Percentiles rank a stretch among this genome's conserved stretches.
These are phyloP conservation scores for Setaria italica DNA, from an alignment of 202 grass and related monocot species.

Conservation along the genomic window DNA sequence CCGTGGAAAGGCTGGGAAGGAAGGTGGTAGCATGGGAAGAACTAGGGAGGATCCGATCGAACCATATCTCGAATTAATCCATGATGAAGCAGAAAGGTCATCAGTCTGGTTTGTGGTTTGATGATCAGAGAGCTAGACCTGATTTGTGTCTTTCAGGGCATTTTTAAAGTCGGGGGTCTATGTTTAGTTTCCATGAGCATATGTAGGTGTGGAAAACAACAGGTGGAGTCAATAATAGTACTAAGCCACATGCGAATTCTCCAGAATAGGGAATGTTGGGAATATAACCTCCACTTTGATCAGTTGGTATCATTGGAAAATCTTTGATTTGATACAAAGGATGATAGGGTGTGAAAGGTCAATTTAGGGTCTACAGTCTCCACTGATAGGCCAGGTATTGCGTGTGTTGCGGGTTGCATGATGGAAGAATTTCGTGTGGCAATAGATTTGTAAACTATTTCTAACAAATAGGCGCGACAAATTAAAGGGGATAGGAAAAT, in stretches of 20 bases:
- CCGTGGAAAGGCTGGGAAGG: constrained; percentile 11
- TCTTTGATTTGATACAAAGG: constrained; percentile 52
- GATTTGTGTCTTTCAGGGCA: background rate
- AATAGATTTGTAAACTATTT: background rate
- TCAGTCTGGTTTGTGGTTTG: constrained; percentile 18
- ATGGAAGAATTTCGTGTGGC: background rate
- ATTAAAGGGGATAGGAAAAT: background rate
- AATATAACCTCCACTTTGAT: constrained; percentile 44
- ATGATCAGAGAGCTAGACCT: background rate
- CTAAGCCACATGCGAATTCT: constrained; percentile 34
- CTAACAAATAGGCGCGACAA: too few relatives aligned
- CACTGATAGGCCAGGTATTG: constrained; percentile 22
- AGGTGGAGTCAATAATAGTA: constrained; percentile 30
- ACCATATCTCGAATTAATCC: constrained; percentile 48
- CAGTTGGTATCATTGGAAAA: constrained; percentile 34
- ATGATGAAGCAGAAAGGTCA: constrained; percentile 10
- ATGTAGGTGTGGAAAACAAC: background rate
- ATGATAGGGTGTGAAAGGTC: constrained; percentile 30
- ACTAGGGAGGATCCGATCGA: constrained; percentile 29
- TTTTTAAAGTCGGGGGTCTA: background rate
- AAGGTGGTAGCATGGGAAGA: constrained; percentile 1
- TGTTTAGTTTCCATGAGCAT: background rate
- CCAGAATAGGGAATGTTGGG: constrained; percentile 49
- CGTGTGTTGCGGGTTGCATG: background rate
- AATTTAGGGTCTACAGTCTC: constrained; percentile 37